Conservation (phyloP, 805 yeast genomes). For the Yarrowia porcina region DNA sequence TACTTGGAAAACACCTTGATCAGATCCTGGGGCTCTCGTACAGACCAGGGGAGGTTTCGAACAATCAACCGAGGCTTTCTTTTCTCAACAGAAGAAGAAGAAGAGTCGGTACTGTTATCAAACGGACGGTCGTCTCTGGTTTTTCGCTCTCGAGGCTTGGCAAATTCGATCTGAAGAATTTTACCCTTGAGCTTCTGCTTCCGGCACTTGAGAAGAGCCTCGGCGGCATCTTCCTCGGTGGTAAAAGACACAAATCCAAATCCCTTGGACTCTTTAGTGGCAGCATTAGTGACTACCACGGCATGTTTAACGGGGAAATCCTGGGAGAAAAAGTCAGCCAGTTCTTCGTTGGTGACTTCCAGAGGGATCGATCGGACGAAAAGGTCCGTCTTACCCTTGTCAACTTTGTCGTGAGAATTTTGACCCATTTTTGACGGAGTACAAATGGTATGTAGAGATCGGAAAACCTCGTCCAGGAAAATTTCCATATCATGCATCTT, state of each 20-base stretch:
- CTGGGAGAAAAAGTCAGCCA: constrained; percentile 82
- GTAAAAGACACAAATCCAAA: constrained; percentile 94
- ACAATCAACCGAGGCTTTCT: constrained; percentile 84
- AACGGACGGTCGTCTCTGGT: constrained; percentile 28
- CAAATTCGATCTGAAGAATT: constrained; percentile 73
- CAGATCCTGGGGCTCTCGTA: constrained; percentile 70
- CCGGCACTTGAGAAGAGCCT: constrained; percentile 67
- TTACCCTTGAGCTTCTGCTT: constrained; percentile 63
- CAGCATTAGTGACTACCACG: constrained; percentile 75
- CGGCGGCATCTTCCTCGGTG: constrained; percentile 73
- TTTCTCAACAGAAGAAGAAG: constrained; percentile 48
- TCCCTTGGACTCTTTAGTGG: constrained; percentile 73
- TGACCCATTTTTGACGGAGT: background rate
- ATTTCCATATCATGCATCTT: constrained; percentile 22
- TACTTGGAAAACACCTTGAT: constrained; percentile 66
- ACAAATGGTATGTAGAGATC: background rate
- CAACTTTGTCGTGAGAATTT: background rate
- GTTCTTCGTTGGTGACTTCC: constrained; percentile 74
- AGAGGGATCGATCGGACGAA: constrained; percentile 84
- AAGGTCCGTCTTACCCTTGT: constrained; percentile 39
- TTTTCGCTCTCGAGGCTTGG: constrained; percentile 78
- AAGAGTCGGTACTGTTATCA: background rate
- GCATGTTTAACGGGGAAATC: constrained; percentile 96
- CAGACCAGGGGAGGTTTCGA: constrained; percentile 95
- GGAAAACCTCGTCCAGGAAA: background rate